Conservation (phyloP, 208 protist genomes). For the Wallacemonas collosoma region DNA sequence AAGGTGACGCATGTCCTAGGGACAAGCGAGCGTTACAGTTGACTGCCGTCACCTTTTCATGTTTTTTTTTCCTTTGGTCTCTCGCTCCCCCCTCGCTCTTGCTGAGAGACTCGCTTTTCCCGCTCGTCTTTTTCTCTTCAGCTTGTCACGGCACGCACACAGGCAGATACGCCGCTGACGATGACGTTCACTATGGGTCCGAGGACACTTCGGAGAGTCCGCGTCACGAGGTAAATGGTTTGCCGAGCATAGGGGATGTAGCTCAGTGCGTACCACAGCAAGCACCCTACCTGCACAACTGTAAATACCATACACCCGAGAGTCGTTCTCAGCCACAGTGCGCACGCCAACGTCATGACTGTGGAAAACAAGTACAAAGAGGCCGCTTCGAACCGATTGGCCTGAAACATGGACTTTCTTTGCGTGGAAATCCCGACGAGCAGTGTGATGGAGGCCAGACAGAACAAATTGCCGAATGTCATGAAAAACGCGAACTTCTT, state of each 20-base stretch:
- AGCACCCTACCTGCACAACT: slow-evolving; percentile 51
- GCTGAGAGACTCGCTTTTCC: no score
- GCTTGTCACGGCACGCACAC: slow-evolving; percentile 13
- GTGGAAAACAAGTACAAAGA: slow-evolving; percentile 71
- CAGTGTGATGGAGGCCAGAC: slow-evolving; percentile 83
- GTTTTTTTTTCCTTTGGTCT: no score
- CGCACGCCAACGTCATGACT: slow-evolving; percentile 69
- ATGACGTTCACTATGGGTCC: slow-evolving; percentile 34
- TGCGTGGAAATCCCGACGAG: slow-evolving; percentile 81
- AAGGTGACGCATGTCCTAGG: no score
- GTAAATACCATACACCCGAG: slow-evolving; percentile 66
- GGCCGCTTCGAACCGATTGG: slow-evolving; percentile 73
- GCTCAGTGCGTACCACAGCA: slow-evolving; percentile 91
- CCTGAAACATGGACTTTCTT: slow-evolving; percentile 79
- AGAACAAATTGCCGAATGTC: slow-evolving; percentile 88
- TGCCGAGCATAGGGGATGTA: slow-evolving; percentile 88
- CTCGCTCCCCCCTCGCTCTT: no score
- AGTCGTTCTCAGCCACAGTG: slow-evolving; percentile 60
- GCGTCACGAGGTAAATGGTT: slow-evolving; percentile 31
- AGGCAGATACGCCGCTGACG: slow-evolving; percentile 27
- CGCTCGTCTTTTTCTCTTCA: background rate
- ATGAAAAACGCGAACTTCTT: slow-evolving; percentile 93
- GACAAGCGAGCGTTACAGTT: no score
- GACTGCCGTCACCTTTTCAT: no score
- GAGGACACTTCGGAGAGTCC: slow-evolving; percentile 17